Base-by-base conservation (phyloP, 306 rosid species). In the Boehmeria nivea region DNA sequence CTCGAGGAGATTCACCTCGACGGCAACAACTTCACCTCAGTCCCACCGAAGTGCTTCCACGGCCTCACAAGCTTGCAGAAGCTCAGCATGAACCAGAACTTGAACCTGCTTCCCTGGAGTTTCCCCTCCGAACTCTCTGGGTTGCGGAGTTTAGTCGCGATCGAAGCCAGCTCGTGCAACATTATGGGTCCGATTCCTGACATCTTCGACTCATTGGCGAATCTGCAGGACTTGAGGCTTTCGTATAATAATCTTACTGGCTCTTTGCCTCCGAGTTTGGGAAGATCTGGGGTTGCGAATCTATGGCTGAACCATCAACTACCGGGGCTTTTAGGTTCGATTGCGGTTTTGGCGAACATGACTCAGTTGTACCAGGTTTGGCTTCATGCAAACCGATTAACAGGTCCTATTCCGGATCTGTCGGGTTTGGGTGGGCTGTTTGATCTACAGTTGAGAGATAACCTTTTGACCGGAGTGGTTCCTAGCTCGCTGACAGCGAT, bases 231-330 rank as follows among this genome's bases (percentile, higher is more conserved):
- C 10, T 27, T 90, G 39, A 83, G 80, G 24, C 89, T 90, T 50
- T 80, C 95, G 14, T 90, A 83, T 74, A 90, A 90, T 54, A 80
- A 83, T 43, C 75, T 90, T 56, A 73, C 83, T 25, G 97, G 97
- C 3, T 6, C 21, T 1, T 67, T 90, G 20, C 95, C 97, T 1
- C 44, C 16, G n/a, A 64, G 86, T 3, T 64, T 90, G 2, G 70
- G 68, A 0, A 68, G 71, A 47, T 81, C 97, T 12, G 63, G 44
- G 25, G 76, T 90, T 46, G 54, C 3, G 27, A 57, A 34, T 10
- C 44, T 90, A 1, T 90, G 97, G 97, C 71, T 90, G 54, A 90
- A 90, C 68, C 86, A 90, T 40, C 95, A 90, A 74, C 17, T n/a
- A 0, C 27, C 11, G 23, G 95, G 95, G 3, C 56, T 90, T 0